Base-by-base conservation (phyloP, 2,329 filamentous ascomycete species). In the Pleurostoma richardsiae region DNA sequence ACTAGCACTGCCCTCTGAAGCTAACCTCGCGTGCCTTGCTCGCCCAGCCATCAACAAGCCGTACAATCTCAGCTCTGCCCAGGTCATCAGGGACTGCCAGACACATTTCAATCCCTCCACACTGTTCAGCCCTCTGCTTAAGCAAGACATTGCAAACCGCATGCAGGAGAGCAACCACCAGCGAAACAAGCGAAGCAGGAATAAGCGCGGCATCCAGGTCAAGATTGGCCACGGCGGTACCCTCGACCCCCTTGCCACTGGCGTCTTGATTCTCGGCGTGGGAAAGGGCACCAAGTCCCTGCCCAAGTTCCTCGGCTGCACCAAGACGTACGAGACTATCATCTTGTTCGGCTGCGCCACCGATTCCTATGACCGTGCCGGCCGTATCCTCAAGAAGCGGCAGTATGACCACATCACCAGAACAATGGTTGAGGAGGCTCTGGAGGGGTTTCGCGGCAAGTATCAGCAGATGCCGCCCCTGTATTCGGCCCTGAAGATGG, bases 201-300 rank as follows among this genome's bases (percentile, higher is more conserved):
- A 76, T 52, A 79, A 81, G 63, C 77, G 77, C 56, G 72, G 77
- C 1, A 64, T 85, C 4, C 81, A 88, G 52, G 85, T 97, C 56
- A 99, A 97, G 73, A 88, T 97, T 60, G 94, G 94, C 31, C 94
- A 99, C 69, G 94, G 94, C 50, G 94, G 94, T 40, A 99, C 94
- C 2, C 79, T 99, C 19, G 94, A 99, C 61, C 94, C 94, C 29
- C 78, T 96, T 58, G 94, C 94, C 6, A 96, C 91, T 1, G 94
- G 94, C 41, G 88, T 99, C 28, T 78, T 99, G 43, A 90, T 97
- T 52, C 76, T 94, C 5, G 94, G 92, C 47, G 77, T 96, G 44
- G 94, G 92, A 33, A 83, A 79, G 49, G 94, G 89, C 38, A 99
- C 94, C 46, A 99, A 97, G 67, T 72, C 79, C 10, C 77, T 99